Base-by-base conservation (phyloP, 2,329 filamentous ascomycete genomes). In the Ascochyta pisi region DNA sequence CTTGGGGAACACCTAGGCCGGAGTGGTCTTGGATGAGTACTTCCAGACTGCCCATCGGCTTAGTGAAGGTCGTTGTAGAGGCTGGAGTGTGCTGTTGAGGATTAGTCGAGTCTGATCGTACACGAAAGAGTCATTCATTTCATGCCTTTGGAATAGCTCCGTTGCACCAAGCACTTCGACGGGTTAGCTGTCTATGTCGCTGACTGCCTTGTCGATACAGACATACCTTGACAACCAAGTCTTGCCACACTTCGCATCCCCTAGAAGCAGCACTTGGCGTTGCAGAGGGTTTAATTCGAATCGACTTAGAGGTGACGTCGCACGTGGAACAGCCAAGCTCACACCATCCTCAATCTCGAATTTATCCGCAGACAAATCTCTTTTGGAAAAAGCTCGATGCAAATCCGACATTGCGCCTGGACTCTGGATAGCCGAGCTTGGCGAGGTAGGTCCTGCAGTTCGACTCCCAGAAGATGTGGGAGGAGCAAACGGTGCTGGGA, bases 251-350 rank as follows among this genome's bases (percentile, higher is more conserved):
- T 43, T 38, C 4, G 47, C 4, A 24, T 63, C 58, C 10, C 58
- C 58, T 4, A 63, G 22, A 10, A 63, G 35, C 4, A 63, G 27
- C 1, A 57, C 37, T 24, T 57, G 57, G 22, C 61, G 53, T 27
- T 50, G 46, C 23, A 35, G 16, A 12, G 27, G 15, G 13, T 48
- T 13, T 23, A 26, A 7, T 41, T 38, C n/a, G 23, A 47, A 33
- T 16, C 12, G 26, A 22, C 19, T 44, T 13, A 33, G 13, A 10
- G 39, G 33, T 13, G 48, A 44, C 16, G 29, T 50, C 23, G 39
- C 38, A 16, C 33, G 8, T 4, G 39, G 16, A 23, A 16, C 10
- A 5, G n/a, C 39, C 7, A 31, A 0, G 8, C 33, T 43, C 23
- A 24, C 24, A 9, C 39, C 40, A 24, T 35, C 19, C 24, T 31